phyloP scores from a whole-genome alignment of 2,329 filamentous ascomycete species.

The Phaeosphaeriaceae sp. region DNA sequence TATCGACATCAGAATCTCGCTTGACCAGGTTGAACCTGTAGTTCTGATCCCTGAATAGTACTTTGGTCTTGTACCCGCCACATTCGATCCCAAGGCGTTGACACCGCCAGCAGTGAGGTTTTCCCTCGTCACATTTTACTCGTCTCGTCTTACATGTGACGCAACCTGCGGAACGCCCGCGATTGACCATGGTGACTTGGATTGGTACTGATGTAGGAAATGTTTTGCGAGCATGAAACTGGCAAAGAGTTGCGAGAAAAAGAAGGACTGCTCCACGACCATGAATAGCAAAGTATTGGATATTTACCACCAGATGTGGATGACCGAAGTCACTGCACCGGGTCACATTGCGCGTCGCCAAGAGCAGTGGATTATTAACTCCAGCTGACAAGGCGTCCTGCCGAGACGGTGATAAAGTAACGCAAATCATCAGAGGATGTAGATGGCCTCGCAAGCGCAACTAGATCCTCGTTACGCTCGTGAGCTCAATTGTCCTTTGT shows the following conservation, averaged over 20 bases:
- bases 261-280: background rate
- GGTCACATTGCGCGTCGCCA: background rate
- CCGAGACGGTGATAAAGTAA: background rate
- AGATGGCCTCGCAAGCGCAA: background rate
- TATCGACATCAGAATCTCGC: background rate
- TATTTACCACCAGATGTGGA: background rate
- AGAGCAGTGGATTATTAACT: background rate
- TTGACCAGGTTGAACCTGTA: conserved; percentile 4
- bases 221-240: background rate
- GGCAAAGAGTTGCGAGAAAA: background rate
- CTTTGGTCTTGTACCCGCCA: conserved; percentile 7
- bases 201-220: background rate
- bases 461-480: background rate
- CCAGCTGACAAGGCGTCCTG: background rate
- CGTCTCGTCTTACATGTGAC: conserved; percentile 7
- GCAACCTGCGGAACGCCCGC: conserved; percentile 8
- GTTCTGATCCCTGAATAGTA: conserved; percentile 10
- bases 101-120: conserved; percentile 7
- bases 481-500: background rate
- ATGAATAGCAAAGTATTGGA: background rate
- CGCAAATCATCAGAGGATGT: background rate
- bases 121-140: conserved; percentile 13
- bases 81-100: conserved; percentile 5
- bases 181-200: conserved; percentile 3
- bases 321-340: background rate